Evolutionary conservation across 495 filamentous ascomycete species (phyloP).

Genomic region (Rostrohypoxylon terebratum): DNA sequence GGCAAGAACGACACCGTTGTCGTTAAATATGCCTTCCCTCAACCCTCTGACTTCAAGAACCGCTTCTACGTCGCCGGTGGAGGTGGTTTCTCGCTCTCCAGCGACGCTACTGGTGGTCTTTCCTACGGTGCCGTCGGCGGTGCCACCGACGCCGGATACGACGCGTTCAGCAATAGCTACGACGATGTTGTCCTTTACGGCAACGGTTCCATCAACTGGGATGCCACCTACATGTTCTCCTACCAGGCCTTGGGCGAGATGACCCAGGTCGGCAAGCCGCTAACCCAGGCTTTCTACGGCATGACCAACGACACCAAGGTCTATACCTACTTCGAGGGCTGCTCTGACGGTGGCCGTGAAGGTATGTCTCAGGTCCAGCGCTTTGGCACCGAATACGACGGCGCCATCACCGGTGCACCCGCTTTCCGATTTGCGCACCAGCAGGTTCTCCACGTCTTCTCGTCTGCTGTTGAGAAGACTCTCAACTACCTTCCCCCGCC

Average conservation of each 20-base stretch:
- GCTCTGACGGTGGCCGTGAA: slow-evolving; percentile 65
- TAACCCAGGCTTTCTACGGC: slow-evolving; percentile 54
- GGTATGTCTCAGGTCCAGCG: slow-evolving; percentile 65
- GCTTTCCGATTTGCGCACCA: slow-evolving; percentile 64
- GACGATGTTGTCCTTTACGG: slow-evolving; percentile 52
- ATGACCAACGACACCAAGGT: slow-evolving; percentile 50
- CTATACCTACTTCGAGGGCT: slow-evolving; percentile 65
- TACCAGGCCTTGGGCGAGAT: slow-evolving; percentile 50
- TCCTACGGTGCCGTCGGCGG: slow-evolving; percentile 59
- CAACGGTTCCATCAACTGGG: slow-evolving; percentile 60
- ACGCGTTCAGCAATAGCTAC: slow-evolving; percentile 53
- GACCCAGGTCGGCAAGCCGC: slow-evolving; percentile 50
- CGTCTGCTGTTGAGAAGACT: slow-evolving; percentile 59
- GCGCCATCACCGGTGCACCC: slow-evolving; percentile 61
- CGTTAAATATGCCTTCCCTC: slow-evolving; percentile 43
- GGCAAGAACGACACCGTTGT: slow-evolving; percentile 46
- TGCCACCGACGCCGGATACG: slow-evolving; percentile 61
- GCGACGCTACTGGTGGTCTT: slow-evolving; percentile 48
- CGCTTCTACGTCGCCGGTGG: slow-evolving; percentile 46
- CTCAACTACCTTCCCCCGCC: slow-evolving; percentile 62
- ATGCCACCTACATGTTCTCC: slow-evolving; percentile 59
- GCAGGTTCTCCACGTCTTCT: slow-evolving; percentile 62
- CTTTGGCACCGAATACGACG: slow-evolving; percentile 62
- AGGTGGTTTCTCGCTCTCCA: slow-evolving; percentile 40
- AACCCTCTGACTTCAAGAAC: slow-evolving; percentile 40